Base-by-base conservation (phyloP, 2,329 filamentous ascomycete species). In the Epichloe hybrida region DNA sequence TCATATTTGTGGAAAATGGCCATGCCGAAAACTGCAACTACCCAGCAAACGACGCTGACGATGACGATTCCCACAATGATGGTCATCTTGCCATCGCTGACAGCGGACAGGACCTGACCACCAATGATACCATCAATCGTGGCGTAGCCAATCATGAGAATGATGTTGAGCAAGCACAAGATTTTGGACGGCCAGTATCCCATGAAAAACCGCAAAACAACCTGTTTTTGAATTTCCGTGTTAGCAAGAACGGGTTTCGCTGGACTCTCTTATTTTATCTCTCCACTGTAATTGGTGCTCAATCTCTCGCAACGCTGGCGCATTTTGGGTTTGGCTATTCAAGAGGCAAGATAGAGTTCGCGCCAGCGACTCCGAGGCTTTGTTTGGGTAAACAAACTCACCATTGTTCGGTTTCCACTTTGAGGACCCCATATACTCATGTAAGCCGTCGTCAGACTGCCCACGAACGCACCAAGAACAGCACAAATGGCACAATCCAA, bases 101-200 rank as follows among this genome's bases (percentile, higher is more conserved):
- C 81, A 0, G 86, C 83, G 51, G 87, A 75, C 57, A 93, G 74
- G 6, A 91, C 75, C 63, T 91, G 83, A 0, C 85, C 84, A 17
- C 86, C 87, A 15, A 91, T 85, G 55, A 93, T 89, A 50, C 80
- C 77, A 61, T 93, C 91, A 56, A 89, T 81, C 0, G 82, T 75
- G 4, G 82, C 83, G 81, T 87, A 91, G 47, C 86, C 86, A 63
- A 89, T 81, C 58, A 83, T 66, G 49, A 84, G 84, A 61, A 87
- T 78, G 75, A 64, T 54, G 47, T 61, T 62, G 17, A 63, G 59
- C 8, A 62, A 50, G 3, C 61, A 63, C 0, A 62, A 56, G 1
- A 66, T 55, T 49, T 66, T 66, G n/a, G 58, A 56, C 1, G 64
- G 64, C 64, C 64, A 81, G 66, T 79, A 86, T 8, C 86, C 86